Evolutionary conservation across 768 basidiomycete species (phyloP).

Genomic region (Psilocybe azurescens): DNA sequence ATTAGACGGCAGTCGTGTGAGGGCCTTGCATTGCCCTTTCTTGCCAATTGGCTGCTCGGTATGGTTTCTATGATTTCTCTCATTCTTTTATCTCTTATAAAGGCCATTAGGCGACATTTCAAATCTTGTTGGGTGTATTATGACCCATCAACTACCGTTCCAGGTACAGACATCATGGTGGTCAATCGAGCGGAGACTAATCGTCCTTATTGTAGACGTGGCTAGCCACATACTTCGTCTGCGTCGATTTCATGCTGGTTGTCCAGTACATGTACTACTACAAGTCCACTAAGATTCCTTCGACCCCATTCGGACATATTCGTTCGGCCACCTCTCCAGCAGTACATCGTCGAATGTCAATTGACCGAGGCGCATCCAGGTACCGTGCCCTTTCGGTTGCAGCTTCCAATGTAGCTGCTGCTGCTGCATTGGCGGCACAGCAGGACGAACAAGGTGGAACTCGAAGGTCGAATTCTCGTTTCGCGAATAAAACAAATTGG

Average conservation of each 20-base stretch:
- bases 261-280: constrained; percentile 85
- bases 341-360: constrained; percentile 48
- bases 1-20: constrained; percentile 77
- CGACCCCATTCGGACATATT: constrained; percentile 35
- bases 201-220: constrained; percentile 60
- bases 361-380: constrained; percentile 59
- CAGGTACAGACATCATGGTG: constrained; percentile 60
- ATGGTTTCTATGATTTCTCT: constrained; percentile 26
- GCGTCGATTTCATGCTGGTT: constrained; percentile 78
- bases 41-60: constrained; percentile 94
- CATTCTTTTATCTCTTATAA: constrained; percentile 5
- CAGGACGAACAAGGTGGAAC: constrained; percentile 52
- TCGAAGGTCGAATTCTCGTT: constrained; percentile 21
- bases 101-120: constrained; percentile 78
- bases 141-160: constrained; percentile 94
- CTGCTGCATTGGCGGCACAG: constrained; percentile 72
- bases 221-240: constrained; percentile 91
- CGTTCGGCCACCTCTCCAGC: constrained; percentile 49
- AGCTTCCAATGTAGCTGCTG: constrained; percentile 74
- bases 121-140: constrained; percentile 88
- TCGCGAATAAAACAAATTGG: constrained; percentile 14
- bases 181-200: constrained; percentile 11
- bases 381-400: constrained; percentile 74
- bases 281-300: constrained; percentile 38
- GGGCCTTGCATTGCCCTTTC: constrained; percentile 91